Base-by-base conservation (phyloP, 495 filamentous ascomycete genomes). In the Aspergillus mulundensis region DNA sequence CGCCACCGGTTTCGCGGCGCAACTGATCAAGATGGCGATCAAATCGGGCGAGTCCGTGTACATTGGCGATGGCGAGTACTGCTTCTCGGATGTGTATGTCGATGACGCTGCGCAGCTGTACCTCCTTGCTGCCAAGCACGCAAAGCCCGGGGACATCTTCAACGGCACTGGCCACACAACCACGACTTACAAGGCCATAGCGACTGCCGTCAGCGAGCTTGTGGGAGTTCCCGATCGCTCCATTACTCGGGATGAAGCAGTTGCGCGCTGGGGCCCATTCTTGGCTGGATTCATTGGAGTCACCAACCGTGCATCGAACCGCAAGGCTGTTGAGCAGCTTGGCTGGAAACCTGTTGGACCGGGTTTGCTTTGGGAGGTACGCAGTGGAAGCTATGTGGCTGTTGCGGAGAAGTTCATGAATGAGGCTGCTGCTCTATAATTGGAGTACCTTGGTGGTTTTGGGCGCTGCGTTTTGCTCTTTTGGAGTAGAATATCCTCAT, bases 71-170 rank as follows among this genome's bases (percentile, higher is more conserved):
- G 79, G 77, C 0, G 50, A 62, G 14, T 71, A 75, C 46, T 66
- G 69, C 30, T 77, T 75, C 69, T 69, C 70, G 18, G 69, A 72
- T 16, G 68, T 68, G 3, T 72, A 79, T 53, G 60, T 69, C 4
- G 48, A 61, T 10, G 79, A 81, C 56, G 66, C 73, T 15, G 77
- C 78, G 3, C 25, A 32, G 23, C 41, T 75, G 7, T 79, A 66
- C 46, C 67, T 71, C 5, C 66, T 76, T 3, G 77, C 70, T 1
- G 58, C 77, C 7, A 77, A 78, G 63, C 72, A 72, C 40, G 78
- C 65, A 3, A 53, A 28, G 19, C 65, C 71, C 0, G 77, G 77
- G 1, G 59, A 63, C 5, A 60, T 59, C 5, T 78, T 68, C 44
- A 75, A 80, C 58, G 71, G 63, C 8, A 69, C 72, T 20, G 76